phyloP scores from a whole-genome alignment of 2,329 filamentous ascomycete species.

The Rachicladosporium sp. region DNA sequence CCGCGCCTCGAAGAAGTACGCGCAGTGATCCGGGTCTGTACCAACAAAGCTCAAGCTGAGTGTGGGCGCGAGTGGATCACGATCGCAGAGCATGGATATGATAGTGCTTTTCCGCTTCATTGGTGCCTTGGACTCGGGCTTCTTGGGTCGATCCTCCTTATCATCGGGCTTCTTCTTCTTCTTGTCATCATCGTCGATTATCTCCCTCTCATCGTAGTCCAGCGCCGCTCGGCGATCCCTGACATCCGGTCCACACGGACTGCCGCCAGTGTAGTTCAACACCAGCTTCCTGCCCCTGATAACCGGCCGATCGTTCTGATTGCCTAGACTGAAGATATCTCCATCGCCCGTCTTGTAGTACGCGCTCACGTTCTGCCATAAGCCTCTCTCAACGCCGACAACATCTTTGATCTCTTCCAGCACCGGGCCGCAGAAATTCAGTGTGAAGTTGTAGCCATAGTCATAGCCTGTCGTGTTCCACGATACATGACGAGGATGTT shows the following conservation, averaged over 20 bases:
- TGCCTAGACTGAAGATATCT: conserved; percentile 58
- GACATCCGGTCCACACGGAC: conserved; percentile 29
- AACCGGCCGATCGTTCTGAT: conserved; percentile 40
- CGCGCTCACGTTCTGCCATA: conserved; percentile 65
- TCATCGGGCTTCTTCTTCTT: conserved; percentile 22
- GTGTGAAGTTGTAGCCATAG: conserved; percentile 67
- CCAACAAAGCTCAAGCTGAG: conserved; percentile 75
- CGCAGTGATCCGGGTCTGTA: conserved; percentile 70
- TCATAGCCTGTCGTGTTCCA: conserved; percentile 60
- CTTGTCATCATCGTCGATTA: conserved; percentile 27
- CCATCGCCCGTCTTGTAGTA: conserved; percentile 53
- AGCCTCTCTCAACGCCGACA: conserved; percentile 47
- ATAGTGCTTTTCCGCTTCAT: conserved; percentile 67
- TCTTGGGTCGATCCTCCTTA: conserved; percentile 15
- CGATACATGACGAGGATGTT: conserved; percentile 47
- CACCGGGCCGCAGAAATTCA: conserved; percentile 72
- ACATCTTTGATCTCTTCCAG: conserved; percentile 40
- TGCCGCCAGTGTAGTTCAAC: conserved; percentile 40
- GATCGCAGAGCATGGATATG: conserved; percentile 88
- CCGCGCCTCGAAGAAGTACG: conserved; percentile 90
- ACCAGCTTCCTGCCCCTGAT: conserved; percentile 54
- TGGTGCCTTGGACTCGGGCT: conserved; percentile 10
- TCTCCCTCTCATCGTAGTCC: conserved; percentile 21
- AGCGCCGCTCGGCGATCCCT: conserved; percentile 17
- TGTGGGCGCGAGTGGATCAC: conserved; percentile 55